Conservation (phyloP, 768 basidiomycete genomes). For the Wakefieldia striispora region DNA sequence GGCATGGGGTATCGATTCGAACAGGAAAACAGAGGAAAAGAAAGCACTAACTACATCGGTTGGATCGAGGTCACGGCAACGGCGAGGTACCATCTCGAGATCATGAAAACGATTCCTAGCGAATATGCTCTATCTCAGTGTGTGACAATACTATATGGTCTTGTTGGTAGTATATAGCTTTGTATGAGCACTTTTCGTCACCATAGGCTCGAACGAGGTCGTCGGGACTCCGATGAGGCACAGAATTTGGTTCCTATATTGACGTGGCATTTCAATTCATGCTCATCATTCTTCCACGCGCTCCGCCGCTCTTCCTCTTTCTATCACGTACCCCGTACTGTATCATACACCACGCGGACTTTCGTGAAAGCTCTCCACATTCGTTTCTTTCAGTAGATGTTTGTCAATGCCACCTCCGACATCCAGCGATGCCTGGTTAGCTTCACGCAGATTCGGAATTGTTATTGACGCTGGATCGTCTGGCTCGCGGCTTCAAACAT, state of each 20-base stretch:
- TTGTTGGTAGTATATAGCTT: not conserved
- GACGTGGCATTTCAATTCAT: conserved; percentile 1
- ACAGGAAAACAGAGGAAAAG: conserved; percentile 25
- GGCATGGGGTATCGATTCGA: conserved; percentile 33
- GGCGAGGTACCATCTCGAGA: conserved; percentile 20
- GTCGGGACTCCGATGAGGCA: too few species aligned
- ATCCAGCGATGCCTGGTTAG: conserved; percentile 69
- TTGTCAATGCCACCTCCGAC: conserved; percentile 73
- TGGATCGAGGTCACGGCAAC: conserved; percentile 32
- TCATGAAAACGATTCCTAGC: conserved; percentile 4
- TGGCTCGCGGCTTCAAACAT: conserved; percentile 93
- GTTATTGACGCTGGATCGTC: conserved; percentile 99
- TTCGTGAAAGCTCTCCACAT: conserved; percentile 18
- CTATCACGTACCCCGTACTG: not conserved
- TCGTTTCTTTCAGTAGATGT: conserved; percentile 27
- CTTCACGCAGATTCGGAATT: conserved; percentile 81
- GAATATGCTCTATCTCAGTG: conserved; percentile 9
- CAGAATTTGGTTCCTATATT: not conserved
- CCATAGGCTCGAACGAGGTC: too few species aligned
- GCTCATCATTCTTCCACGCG: not conserved
- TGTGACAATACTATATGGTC: not conserved
- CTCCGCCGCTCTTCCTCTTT: not conserved
- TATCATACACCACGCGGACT: conserved; percentile 15
- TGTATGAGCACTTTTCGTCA: too few species aligned
- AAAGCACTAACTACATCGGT: conserved; percentile 17